Evolutionary conservation across 495 filamentous ascomycete species (phyloP).

Genomic region (Penicillium malachiteum): DNA sequence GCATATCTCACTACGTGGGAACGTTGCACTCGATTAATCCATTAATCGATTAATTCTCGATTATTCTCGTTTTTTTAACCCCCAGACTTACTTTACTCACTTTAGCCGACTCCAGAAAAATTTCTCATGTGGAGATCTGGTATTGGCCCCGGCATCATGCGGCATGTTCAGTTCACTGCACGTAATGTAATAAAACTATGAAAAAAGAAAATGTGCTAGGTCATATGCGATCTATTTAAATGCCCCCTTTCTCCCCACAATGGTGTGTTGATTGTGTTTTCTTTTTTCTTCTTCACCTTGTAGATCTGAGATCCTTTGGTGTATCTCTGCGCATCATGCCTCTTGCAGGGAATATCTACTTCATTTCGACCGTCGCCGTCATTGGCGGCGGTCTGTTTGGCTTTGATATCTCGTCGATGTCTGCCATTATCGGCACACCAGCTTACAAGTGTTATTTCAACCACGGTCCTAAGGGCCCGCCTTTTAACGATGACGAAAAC

Average conservation of each 20-base stretch:
- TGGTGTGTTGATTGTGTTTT: neutral
- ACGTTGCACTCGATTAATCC: slow-evolving; percentile 21
- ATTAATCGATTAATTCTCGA: too few relatives aligned
- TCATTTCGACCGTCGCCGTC: slow-evolving; percentile 73
- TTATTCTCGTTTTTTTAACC: neutral
- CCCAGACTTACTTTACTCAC: slow-evolving; percentile 11
- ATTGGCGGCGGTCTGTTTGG: slow-evolving; percentile 82
- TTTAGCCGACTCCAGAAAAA: slow-evolving; percentile 10
- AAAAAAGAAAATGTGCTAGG: slow-evolving; percentile 5
- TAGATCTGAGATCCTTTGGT: neutral
- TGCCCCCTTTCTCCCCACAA: neutral
- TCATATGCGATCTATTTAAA: slow-evolving; percentile 10
- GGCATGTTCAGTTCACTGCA: slow-evolving; percentile 6
- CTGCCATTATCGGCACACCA: slow-evolving; percentile 63
- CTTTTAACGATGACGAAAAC: slow-evolving; percentile 18
- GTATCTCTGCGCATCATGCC: slow-evolving; percentile 9
- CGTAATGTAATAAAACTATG: neutral
- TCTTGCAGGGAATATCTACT: slow-evolving; percentile 57
- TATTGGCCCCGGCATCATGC: slow-evolving; percentile 4
- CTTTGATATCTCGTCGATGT: slow-evolving; percentile 81
- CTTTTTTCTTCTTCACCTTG: neutral
- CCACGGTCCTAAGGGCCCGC: slow-evolving; percentile 33
- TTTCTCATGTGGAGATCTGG: slow-evolving; percentile 1
- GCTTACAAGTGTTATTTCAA: slow-evolving; percentile 66
- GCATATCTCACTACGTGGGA: slow-evolving; percentile 7